These are phyloP conservation scores for Ogataea polymorpha DNA, from an alignment of 805 yeast genomes.

Conservation along the genomic window DNA sequence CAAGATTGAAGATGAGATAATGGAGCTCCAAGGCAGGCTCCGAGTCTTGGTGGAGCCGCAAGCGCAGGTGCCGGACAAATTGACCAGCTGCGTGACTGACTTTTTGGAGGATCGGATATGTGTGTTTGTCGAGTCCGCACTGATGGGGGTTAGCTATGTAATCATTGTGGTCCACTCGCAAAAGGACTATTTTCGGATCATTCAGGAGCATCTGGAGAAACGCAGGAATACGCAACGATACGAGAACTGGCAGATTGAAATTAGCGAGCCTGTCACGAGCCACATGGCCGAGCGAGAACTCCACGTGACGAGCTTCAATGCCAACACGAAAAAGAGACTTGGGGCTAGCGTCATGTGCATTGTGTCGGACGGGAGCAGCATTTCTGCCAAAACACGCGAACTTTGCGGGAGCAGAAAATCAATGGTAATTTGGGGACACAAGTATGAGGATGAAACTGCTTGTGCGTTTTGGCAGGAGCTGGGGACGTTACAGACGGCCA, in stretches of 20 bases:
- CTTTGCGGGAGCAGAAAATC: background rate
- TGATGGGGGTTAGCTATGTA: conserved; percentile 12
- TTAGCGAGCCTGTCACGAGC: background rate
- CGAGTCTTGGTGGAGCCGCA: conserved; percentile 12
- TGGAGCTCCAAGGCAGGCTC: conserved; percentile 17
- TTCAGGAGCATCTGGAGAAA: conserved; percentile 2
- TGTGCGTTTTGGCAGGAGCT: too few species aligned
- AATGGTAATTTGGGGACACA: background rate
- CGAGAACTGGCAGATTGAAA: conserved; percentile 4
- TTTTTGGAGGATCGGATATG: conserved; percentile 5
- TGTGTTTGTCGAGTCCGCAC: conserved; percentile 11
- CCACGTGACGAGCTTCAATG: background rate
- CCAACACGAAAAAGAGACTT: conserved; percentile 1
- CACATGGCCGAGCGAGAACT: background rate
- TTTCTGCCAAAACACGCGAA: too few species aligned
- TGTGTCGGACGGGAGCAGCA: background rate
- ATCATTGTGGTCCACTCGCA: conserved; percentile 4
- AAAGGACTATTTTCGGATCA: background rate
- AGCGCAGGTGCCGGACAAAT: background rate
- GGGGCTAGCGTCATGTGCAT: background rate
- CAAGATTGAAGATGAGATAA: conserved; percentile 24
- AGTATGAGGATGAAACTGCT: too few species aligned
- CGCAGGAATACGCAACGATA: conserved; percentile 1
- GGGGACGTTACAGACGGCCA: too few species aligned
- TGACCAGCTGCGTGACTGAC: background rate